These are phyloP conservation scores for Vitis cinerea DNA, from an alignment of 164 flowering plant species.

Conservation along the genomic window DNA sequence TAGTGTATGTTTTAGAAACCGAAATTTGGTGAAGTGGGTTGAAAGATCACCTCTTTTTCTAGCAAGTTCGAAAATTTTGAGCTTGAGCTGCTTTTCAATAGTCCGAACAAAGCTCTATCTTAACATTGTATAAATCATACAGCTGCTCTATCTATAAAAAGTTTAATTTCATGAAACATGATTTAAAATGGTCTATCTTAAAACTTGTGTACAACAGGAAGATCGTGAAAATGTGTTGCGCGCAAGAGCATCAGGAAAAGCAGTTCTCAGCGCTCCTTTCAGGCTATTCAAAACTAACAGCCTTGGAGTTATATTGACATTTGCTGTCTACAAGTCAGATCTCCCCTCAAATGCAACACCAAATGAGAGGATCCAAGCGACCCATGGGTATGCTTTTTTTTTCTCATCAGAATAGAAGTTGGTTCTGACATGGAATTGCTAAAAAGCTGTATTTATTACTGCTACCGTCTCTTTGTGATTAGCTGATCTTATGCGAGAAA, in stretches of 20 bases:
- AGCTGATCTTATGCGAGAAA: no score
- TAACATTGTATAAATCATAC: neutral
- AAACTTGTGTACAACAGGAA: conserved; percentile 52
- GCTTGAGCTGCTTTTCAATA: neutral
- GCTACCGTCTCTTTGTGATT: no score
- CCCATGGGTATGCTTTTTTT: conserved; percentile 60
- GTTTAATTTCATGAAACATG: neutral
- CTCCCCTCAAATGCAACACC: conserved; percentile 83
- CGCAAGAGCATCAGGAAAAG: conserved; percentile 88
- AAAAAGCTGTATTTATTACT: no score
- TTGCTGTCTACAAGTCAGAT: conserved; percentile 82
- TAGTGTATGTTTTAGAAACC: neutral
- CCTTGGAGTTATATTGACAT: conserved; percentile 89
- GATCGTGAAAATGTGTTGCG: conserved; percentile 89
- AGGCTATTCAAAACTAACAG: conserved; percentile 75
- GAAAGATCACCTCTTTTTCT: neutral
- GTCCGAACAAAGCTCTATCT: no score
- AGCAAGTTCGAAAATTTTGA: neutral
- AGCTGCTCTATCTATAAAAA: neutral
- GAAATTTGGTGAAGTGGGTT: neutral
- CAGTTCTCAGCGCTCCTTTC: conserved; percentile 93
- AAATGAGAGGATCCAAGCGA: conserved; percentile 69
- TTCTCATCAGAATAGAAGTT: neutral
- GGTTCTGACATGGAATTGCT: no score
- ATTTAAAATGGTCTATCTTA: neutral